Conservation (phyloP, 495 filamentous ascomycete genomes). For the Penicillium atrosanguineum region DNA sequence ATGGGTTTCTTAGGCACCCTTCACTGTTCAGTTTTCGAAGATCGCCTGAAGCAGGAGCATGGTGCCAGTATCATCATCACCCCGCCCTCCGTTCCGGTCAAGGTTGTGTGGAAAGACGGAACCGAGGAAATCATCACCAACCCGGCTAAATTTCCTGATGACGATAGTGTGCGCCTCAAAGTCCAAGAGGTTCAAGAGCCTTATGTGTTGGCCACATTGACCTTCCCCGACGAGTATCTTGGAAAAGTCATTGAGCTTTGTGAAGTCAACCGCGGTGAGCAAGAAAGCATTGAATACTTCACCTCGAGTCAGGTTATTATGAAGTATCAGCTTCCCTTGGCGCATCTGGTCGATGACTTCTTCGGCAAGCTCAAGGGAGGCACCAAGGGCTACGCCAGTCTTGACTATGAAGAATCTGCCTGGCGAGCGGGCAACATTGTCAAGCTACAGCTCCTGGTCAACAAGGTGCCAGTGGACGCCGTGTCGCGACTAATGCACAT, state of each 20-base stretch:
- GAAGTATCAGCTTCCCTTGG: slow-evolving; percentile 84
- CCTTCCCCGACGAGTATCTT: slow-evolving; percentile 88
- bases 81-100: slow-evolving; percentile 89
- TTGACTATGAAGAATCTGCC: slow-evolving; percentile 94
- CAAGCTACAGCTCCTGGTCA: slow-evolving; percentile 91
- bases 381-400: slow-evolving; percentile 77
- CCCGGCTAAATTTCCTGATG: slow-evolving; percentile 81
- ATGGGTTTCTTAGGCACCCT: slow-evolving; percentile 94
- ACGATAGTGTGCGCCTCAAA: slow-evolving; percentile 55
- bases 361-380: slow-evolving; percentile 94
- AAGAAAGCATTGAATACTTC: slow-evolving; percentile 85
- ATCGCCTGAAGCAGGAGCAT: slow-evolving; percentile 92
- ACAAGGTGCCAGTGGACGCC: slow-evolving; percentile 89
- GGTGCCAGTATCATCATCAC: slow-evolving; percentile 96
- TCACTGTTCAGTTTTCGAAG: slow-evolving; percentile 97
- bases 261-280: slow-evolving; percentile 82
- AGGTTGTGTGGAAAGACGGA: slow-evolving; percentile 73
- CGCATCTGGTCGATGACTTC: slow-evolving; percentile 91
- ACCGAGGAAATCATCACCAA: slow-evolving; percentile 74
- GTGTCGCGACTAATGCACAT: slow-evolving; percentile 85
- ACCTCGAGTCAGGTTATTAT: slow-evolving; percentile 93
- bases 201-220: slow-evolving; percentile 81
- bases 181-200: slow-evolving; percentile 77
- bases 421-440: slow-evolving; percentile 78
- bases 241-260: slow-evolving; percentile 95